A percentile compares a stretch with the other conserved stretches of the same genome.
phyloP scores from a whole-genome alignment of 768 basidiomycete genomes.

The Leccinum obscurum region DNA sequence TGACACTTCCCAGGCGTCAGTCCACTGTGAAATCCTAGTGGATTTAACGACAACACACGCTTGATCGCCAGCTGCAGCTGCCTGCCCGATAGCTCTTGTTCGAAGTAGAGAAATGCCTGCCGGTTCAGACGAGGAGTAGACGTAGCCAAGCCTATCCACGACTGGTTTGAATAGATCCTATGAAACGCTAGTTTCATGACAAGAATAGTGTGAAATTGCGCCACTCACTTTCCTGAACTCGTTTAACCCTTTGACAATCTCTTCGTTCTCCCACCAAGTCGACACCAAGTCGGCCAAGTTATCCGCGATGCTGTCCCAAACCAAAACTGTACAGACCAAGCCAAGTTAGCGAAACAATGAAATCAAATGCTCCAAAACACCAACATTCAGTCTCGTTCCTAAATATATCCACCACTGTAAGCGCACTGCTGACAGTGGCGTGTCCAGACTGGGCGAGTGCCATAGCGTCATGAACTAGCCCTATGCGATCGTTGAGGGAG shows the following conservation, averaged over 20 bases:
- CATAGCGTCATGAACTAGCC: constrained; percentile 80
- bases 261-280: constrained; percentile 83
- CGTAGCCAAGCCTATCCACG: constrained; percentile 76
- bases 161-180: constrained; percentile 73
- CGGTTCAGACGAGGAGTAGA: constrained; percentile 64
- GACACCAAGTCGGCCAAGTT: constrained; percentile 54
- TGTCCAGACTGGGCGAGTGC: constrained; percentile 83
- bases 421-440: constrained; percentile 69
- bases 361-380: constrained; percentile 23
- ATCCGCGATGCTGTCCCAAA: constrained; percentile 71
- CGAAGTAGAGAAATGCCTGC: constrained; percentile 71
- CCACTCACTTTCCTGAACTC: constrained; percentile 56
- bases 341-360: background rate
- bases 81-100: constrained; percentile 65
- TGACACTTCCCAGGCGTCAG: constrained; percentile 48
- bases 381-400: constrained; percentile 75
- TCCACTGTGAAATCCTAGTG: background rate
- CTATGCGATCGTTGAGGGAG: constrained; percentile 84
- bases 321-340: constrained; percentile 54
- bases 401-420: constrained; percentile 71
- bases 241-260: constrained; percentile 53
- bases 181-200: background rate
- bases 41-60: constrained; percentile 25
- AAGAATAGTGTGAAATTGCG: background rate
- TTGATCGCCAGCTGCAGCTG: constrained; percentile 47